Percentiles rank a stretch among this genome's conserved stretches.
These are phyloP conservation scores for Fraxinus cuspidata DNA, from an alignment of 257 asterid species.

Conservation along the genomic window DNA sequence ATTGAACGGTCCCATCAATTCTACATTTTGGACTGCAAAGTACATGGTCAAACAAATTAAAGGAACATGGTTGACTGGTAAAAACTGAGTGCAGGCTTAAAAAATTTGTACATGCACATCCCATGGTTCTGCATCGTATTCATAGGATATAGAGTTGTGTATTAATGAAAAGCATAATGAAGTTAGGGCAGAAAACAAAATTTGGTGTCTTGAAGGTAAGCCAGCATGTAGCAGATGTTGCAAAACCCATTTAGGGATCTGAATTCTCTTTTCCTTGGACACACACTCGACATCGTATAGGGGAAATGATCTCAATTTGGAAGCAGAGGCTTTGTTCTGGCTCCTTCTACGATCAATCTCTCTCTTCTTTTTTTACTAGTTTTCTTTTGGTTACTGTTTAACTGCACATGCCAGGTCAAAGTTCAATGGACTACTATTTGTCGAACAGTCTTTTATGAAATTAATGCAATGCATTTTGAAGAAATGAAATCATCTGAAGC, in stretches of 20 bases:
- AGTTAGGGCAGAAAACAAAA: background rate
- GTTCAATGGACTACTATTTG: background rate
- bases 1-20: too few relatives aligned
- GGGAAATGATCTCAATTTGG: background rate
- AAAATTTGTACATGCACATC: background rate
- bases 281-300: background rate
- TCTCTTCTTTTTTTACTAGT: background rate
- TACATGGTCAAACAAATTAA: background rate
- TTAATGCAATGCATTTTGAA: background rate
- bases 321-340: background rate
- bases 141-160: background rate
- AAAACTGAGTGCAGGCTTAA: background rate
- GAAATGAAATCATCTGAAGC: background rate
- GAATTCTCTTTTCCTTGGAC: background rate
- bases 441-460: slow-evolving; percentile 1
- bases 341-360: background rate
- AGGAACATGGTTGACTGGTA: background rate
- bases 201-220: background rate
- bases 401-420: background rate
- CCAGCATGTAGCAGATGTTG: background rate
- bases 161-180: background rate
- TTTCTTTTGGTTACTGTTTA: background rate
- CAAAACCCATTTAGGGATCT: background rate
- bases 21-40: background rate
- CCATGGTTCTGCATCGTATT: background rate